These are phyloP conservation scores for Lojkania enalia DNA, from an alignment of 2,329 filamentous ascomycete genomes.

Conservation along the genomic window DNA sequence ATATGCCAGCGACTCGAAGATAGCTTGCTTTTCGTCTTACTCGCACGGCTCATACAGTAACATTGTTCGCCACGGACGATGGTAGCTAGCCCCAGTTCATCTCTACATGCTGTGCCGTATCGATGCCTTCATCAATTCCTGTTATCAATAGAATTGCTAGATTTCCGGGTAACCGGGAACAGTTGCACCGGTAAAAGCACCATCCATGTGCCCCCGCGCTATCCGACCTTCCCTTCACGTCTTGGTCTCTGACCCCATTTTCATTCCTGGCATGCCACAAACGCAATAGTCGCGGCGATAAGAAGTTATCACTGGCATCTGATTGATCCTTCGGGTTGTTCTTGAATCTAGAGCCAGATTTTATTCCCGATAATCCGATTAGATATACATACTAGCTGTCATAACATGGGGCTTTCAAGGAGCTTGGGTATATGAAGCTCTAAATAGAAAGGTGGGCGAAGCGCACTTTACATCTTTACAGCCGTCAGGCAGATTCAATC, in stretches of 20 bases:
- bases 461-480: not conserved
- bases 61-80: too few species aligned
- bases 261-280: conserved; percentile 1
- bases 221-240: conserved; percentile 8
- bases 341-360: not conserved
- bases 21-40: too few species aligned
- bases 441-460: not conserved
- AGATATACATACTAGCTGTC: not conserved
- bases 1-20: too few species aligned
- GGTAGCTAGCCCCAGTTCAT: too few species aligned
- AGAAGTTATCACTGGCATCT: not conserved
- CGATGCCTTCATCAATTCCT: not conserved
- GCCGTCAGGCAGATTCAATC: conserved; percentile 1
- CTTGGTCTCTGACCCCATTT: conserved; percentile 1
- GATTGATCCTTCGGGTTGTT: not conserved
- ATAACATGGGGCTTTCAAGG: not conserved
- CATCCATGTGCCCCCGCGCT: conserved; percentile 6
- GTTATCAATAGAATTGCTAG: conserved; percentile 1
- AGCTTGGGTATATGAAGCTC: conserved; percentile 1
- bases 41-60: too few species aligned
- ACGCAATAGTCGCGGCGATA: not conserved
- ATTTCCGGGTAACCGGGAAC: not conserved
- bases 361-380: conserved; percentile 5
- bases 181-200: not conserved
- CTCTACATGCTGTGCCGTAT: too few species aligned